These are phyloP conservation scores for Boletus sensibilis DNA, from an alignment of 768 basidiomycete genomes.

Conservation along the genomic window DNA sequence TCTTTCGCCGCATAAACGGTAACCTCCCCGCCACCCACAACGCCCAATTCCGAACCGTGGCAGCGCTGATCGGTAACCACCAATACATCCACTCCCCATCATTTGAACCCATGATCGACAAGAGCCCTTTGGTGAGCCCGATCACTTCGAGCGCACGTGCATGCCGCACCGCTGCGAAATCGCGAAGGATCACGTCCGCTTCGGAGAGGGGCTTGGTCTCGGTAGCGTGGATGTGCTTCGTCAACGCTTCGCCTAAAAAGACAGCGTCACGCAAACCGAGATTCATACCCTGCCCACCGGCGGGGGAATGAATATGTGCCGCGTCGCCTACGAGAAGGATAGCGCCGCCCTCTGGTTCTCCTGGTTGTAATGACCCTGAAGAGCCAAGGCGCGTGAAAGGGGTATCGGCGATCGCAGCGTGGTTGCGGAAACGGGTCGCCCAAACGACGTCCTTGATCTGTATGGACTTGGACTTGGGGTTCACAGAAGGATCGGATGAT, in stretches of 20 bases:
- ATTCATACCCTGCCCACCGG: constrained; percentile 61
- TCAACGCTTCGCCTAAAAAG: constrained; percentile 42
- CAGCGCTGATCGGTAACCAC: constrained; percentile 31
- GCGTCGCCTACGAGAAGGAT: constrained; percentile 44
- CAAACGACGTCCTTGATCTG: constrained; percentile 42
- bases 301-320: constrained; percentile 54
- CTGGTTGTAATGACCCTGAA: neutral
- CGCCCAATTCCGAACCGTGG: constrained; percentile 27
- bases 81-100: constrained; percentile 8
- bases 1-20: constrained; percentile 13
- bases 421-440: constrained; percentile 49
- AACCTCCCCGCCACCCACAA: constrained; percentile 26
- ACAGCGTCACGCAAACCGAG: constrained; percentile 54
- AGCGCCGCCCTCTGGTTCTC: constrained; percentile 13
- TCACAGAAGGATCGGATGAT: constrained; percentile 38
- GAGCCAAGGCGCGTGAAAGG: constrained; percentile 35
- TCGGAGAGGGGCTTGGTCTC: constrained; percentile 10
- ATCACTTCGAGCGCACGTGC: constrained; percentile 44
- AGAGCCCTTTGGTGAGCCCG: constrained; percentile 37
- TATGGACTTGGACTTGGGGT: constrained; percentile 30
- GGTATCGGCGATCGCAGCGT: constrained; percentile 44
- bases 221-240: constrained; percentile 32
- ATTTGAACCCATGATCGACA: constrained; percentile 24
- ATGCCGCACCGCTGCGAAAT: constrained; percentile 38
- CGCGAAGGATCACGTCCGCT: constrained; percentile 35